Evolutionary conservation across 2,329 filamentous ascomycete genomes (phyloP).

Genomic region (Cladosporium sp.): DNA sequence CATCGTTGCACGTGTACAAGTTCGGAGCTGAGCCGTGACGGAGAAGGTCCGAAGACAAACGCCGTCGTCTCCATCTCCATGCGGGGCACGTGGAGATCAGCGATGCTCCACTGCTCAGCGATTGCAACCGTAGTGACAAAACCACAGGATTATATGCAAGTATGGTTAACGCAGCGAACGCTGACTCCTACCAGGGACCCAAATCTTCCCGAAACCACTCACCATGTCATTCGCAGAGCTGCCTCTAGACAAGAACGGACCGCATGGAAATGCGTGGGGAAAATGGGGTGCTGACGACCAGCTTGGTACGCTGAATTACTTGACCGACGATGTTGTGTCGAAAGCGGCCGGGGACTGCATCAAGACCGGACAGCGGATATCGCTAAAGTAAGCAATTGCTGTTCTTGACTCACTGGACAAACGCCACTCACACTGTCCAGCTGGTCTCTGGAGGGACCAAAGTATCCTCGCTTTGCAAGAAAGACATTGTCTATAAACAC

Average conservation of each 20-base stretch:
- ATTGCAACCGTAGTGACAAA: no score
- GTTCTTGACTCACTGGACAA: no score
- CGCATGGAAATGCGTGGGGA: constrained; percentile 39
- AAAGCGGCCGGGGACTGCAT: constrained; percentile 35
- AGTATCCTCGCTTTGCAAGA: not conserved
- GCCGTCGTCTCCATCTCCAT: no score
- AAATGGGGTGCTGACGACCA: constrained; percentile 48
- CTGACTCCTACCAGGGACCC: no score
- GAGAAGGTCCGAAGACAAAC: no score
- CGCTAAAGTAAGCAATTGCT: not conserved
- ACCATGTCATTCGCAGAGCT: constrained; percentile 23
- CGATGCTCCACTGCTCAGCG: no score
- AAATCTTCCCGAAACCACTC: no score
- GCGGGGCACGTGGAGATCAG: no score
- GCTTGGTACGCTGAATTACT: constrained; percentile 58
- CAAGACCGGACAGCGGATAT: not conserved
- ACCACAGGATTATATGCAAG: no score
- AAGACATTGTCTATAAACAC: not conserved
- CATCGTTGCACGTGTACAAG: no score
- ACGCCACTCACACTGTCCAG: not conserved
- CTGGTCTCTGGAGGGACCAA: not conserved
- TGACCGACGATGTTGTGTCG: constrained; percentile 44
- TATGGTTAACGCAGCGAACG: no score
- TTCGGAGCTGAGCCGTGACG: no score
- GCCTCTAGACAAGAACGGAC: constrained; percentile 44